phyloP scores from a whole-genome alignment of 495 filamentous ascomycete genomes.

The Lasiosphaeriaceae sp. region DNA sequence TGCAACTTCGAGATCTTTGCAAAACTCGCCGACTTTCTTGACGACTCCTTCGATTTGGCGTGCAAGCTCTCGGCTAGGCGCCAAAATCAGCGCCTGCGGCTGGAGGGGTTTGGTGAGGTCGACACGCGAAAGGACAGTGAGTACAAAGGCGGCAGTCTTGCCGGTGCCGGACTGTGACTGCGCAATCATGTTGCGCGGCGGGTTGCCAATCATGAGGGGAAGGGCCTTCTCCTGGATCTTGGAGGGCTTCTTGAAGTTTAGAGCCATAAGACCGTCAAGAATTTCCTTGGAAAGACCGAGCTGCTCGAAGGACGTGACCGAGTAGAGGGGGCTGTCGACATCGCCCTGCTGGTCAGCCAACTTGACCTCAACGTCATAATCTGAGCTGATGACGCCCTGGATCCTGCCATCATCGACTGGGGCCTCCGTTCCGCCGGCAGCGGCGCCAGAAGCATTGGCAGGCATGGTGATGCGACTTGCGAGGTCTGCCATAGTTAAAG shows the following conservation, averaged over 20 bases:
- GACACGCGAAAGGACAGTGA: conserved; percentile 83
- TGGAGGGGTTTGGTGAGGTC: conserved; percentile 60
- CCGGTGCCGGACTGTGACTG: conserved; percentile 98
- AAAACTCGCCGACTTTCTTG: conserved; percentile 74
- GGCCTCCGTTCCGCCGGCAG: conserved; percentile 45
- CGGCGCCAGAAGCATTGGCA: conserved; percentile 24
- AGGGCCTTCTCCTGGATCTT: conserved; percentile 95
- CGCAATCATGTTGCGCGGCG: conserved; percentile 87
- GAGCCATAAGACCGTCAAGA: conserved; percentile 59
- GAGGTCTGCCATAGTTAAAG: conserved; percentile 45
- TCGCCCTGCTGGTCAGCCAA: conserved; percentile 85
- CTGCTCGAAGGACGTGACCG: conserved; percentile 78
- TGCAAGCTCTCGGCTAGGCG: conserved; percentile 90
- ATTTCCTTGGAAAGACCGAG: conserved; percentile 63
- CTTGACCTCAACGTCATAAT: conserved; percentile 83
- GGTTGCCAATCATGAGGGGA: conserved; percentile 77
- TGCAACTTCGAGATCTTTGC: conserved; percentile 63
- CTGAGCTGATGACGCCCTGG: conserved; percentile 61
- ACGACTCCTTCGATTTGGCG: conserved; percentile 89
- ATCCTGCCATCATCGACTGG: conserved; percentile 38
- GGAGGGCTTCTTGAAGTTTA: conserved; percentile 92
- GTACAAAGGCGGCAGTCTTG: conserved; percentile 94
- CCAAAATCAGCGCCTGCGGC: conserved; percentile 86
- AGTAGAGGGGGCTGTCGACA: conserved; percentile 81
- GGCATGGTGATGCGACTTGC: conserved; percentile 59